Evolutionary conservation across 176 grass and related monocot genomes (phyloP).

Genomic region (Alopecurus myosuroides): DNA sequence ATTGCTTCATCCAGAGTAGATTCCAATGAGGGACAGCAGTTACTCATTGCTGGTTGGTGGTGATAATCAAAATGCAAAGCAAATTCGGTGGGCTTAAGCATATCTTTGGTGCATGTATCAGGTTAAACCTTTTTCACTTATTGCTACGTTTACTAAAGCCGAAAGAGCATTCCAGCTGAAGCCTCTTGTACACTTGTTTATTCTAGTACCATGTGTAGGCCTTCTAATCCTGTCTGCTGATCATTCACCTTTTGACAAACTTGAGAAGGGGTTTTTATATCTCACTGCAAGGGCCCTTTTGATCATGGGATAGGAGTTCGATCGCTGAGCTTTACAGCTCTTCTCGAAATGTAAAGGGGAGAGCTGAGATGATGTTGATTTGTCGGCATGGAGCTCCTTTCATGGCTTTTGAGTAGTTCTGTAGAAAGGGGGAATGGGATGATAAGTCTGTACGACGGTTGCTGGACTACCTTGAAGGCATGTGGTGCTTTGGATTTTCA

Average conservation of each 20-base stretch:
- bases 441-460: neutral
- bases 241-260: constrained; percentile 55
- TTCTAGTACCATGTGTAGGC: constrained; percentile 29
- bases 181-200: constrained; percentile 34
- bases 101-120: constrained; percentile 22
- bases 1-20: constrained; percentile 8
- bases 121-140: constrained; percentile 23
- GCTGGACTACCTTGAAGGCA: neutral
- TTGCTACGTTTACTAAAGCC: neutral
- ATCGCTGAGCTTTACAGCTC: constrained; percentile 32
- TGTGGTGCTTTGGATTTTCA: neutral
- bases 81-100: neutral
- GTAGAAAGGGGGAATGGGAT: constrained; percentile 13
- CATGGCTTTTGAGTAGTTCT: constrained; percentile 23
- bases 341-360: constrained; percentile 30
- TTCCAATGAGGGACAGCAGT: neutral
- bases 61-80: constrained; percentile 33
- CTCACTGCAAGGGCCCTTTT: constrained; percentile 19
- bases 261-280: constrained; percentile 15
- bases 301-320: constrained; percentile 29
- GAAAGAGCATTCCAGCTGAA: constrained; percentile 43
- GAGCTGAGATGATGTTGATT: constrained; percentile 27
- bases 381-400: constrained; percentile 30
- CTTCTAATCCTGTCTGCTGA: constrained; percentile 44
- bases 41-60: constrained; percentile 21